Conservation (phyloP, 768 basidiomycete genomes). For the Suillus cothurnatus region DNA sequence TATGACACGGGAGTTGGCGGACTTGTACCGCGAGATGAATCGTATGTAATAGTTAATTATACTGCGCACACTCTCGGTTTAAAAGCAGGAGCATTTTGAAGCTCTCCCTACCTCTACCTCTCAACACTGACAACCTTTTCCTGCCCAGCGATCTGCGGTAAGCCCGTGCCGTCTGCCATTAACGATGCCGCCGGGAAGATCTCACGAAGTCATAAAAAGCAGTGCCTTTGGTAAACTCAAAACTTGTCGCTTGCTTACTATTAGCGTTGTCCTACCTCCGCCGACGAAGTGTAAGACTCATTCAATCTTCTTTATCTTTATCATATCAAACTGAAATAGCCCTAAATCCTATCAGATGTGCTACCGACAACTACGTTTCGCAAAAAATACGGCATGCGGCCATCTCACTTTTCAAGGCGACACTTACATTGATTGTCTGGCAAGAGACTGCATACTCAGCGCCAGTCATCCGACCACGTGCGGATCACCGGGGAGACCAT, state of each 20-base stretch:
- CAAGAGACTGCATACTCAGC: slow-evolving; percentile 48
- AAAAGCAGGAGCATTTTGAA: slow-evolving; percentile 10
- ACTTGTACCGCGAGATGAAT: slow-evolving; percentile 10
- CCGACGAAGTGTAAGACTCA: slow-evolving; percentile 41
- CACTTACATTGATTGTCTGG: slow-evolving; percentile 54
- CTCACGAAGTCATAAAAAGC: slow-evolving; percentile 17
- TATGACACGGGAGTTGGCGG: slow-evolving; percentile 17
- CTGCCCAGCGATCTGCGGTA: slow-evolving; percentile 7
- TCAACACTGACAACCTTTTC: background rate
- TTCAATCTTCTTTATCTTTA: slow-evolving; percentile 11
- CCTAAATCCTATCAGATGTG: slow-evolving; percentile 49
- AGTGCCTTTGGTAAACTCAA: slow-evolving; percentile 18
- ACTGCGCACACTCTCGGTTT: slow-evolving; percentile 10
- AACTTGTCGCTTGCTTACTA: slow-evolving; percentile 10
- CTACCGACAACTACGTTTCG: slow-evolving; percentile 59
- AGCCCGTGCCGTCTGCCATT: slow-evolving; percentile 1
- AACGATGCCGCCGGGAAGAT: slow-evolving; percentile 13
- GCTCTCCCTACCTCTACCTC: background rate
- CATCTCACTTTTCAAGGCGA: slow-evolving; percentile 52
- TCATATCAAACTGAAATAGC: slow-evolving; percentile 14
- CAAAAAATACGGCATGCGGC: slow-evolving; percentile 51
- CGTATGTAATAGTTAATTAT: slow-evolving; percentile 22
- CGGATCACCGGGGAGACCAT: slow-evolving; percentile 33
- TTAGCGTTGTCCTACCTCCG: slow-evolving; percentile 52
- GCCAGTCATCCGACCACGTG: slow-evolving; percentile 51